Evolutionary conservation across 495 filamentous ascomycete genomes (phyloP).

Genomic region (Aspergillus panamensis): DNA sequence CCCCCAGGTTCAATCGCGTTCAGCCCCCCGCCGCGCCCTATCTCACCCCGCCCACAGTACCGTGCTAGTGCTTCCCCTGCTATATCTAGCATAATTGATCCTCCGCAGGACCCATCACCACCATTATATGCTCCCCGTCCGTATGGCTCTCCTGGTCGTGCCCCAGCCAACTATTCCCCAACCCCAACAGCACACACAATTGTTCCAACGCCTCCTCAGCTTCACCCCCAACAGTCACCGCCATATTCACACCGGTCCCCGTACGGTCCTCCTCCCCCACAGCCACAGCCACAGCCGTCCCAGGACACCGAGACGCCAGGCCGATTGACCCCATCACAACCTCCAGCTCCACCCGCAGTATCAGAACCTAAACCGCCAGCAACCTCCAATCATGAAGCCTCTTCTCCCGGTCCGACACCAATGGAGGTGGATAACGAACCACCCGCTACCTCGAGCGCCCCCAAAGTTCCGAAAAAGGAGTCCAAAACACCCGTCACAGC

Average conservation of each 20-base stretch:
- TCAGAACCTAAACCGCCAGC: slow-evolving; percentile 15
- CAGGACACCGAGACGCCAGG: slow-evolving; percentile 24
- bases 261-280: slow-evolving; percentile 25
- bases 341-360: slow-evolving; percentile 12
- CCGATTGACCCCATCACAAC: slow-evolving; percentile 22
- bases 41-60: slow-evolving; percentile 44
- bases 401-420: slow-evolving; percentile 23
- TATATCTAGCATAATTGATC: slow-evolving; percentile 86
- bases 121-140: slow-evolving; percentile 28
- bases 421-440: slow-evolving; percentile 42
- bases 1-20: slow-evolving; percentile 45
- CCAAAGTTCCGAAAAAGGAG: slow-evolving; percentile 31
- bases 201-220: slow-evolving; percentile 25
- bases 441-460: slow-evolving; percentile 17
- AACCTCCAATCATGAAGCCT: slow-evolving; percentile 8
- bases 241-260: slow-evolving; percentile 31
- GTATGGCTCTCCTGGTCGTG: slow-evolving; percentile 35
- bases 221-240: slow-evolving; percentile 23
- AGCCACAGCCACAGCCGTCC: slow-evolving; percentile 23
- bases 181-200: slow-evolving; percentile 29
- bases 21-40: slow-evolving; percentile 33
- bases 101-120: slow-evolving; percentile 48
- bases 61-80: slow-evolving; percentile 84
- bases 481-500: slow-evolving; percentile 42
- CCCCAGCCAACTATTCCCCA: slow-evolving; percentile 27